A percentile compares a stretch with the other conserved stretches of the same genome.
phyloP scores from a whole-genome alignment of 2,329 filamentous ascomycete species.

The Verticillium nonalfalfae region DNA sequence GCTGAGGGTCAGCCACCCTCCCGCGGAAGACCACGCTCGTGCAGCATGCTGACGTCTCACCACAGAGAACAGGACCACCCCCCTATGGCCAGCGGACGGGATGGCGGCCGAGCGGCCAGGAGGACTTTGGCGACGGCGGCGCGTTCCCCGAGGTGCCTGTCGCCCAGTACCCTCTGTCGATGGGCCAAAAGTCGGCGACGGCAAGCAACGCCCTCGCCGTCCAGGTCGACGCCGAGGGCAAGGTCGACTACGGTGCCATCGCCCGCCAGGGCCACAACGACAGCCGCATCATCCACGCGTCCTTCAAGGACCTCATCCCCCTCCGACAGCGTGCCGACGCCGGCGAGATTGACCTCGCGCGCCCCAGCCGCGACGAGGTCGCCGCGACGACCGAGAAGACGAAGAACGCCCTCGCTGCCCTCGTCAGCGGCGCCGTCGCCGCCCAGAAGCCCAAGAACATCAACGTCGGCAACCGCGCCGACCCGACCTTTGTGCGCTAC shows the following conservation, averaged over 20 bases:
- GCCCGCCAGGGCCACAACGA: conserved; percentile 83
- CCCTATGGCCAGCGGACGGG: conserved; percentile 79
- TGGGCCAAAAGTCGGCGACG: conserved; percentile 73
- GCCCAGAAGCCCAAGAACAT: conserved; percentile 96
- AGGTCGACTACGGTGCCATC: conserved; percentile 95
- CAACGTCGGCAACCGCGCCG: conserved; percentile 70
- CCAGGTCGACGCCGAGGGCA: conserved; percentile 84
- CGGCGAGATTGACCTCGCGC: conserved; percentile 80
- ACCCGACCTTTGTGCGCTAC: conserved; percentile 91
- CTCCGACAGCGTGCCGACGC: conserved; percentile 88
- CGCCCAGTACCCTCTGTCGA: conserved; percentile 91
- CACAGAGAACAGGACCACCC: conserved; percentile 76
- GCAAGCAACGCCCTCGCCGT: conserved; percentile 86
- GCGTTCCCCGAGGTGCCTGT: conserved; percentile 92
- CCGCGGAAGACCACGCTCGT: background rate
- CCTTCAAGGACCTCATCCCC: conserved; percentile 95
- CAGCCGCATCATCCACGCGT: conserved; percentile 80
- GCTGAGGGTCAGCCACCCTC: conserved; percentile 50
- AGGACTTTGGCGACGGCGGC: conserved; percentile 94
- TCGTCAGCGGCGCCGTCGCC: conserved; percentile 80
- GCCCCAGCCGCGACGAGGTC: conserved; percentile 81
- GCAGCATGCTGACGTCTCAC: conserved; percentile 2
- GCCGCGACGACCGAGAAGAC: conserved; percentile 81
- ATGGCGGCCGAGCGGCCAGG: conserved; percentile 83
- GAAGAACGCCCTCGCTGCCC: conserved; percentile 72